Percentiles rank a stretch among this genome's conserved stretches.
phyloP scores from a whole-genome alignment of 2,329 filamentous ascomycete genomes.

The Epichloe uncinata region DNA sequence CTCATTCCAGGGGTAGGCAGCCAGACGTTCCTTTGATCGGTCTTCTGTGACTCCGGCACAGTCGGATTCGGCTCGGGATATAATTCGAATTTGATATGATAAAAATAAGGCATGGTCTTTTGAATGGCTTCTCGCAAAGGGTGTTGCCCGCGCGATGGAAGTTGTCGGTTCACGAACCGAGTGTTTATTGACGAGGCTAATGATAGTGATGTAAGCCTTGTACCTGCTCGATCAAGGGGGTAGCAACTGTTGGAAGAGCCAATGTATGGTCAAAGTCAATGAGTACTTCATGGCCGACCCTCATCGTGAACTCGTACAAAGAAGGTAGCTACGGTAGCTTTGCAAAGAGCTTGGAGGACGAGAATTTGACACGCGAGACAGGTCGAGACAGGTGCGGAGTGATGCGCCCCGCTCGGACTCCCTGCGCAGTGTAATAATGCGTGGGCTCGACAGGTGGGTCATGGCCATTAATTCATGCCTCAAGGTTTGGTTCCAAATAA shows the following conservation, averaged over 20 bases:
- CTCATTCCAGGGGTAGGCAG: constrained; percentile 32
- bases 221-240: neutral
- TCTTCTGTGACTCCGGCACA: constrained; percentile 6
- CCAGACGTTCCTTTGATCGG: constrained; percentile 27
- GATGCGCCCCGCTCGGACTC: neutral
- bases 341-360: neutral
- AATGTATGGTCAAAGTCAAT: neutral
- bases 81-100: constrained; percentile 54
- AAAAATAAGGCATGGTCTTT: constrained; percentile 44
- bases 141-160: neutral
- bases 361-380: neutral
- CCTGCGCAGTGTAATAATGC: neutral
- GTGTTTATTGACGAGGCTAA: neutral
- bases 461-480: neutral
- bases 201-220: neutral
- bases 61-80: constrained; percentile 34
- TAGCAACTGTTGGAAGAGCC: neutral
- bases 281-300: neutral
- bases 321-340: too few species aligned
- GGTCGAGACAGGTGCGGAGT: neutral
- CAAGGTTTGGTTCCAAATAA: neutral
- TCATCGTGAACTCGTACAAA: neutral
- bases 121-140: neutral
- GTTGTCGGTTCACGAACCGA: neutral
- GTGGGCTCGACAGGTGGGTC: neutral